phyloP scores from a whole-genome alignment of 2,329 filamentous ascomycete genomes.

The Anthostomella pinea region DNA sequence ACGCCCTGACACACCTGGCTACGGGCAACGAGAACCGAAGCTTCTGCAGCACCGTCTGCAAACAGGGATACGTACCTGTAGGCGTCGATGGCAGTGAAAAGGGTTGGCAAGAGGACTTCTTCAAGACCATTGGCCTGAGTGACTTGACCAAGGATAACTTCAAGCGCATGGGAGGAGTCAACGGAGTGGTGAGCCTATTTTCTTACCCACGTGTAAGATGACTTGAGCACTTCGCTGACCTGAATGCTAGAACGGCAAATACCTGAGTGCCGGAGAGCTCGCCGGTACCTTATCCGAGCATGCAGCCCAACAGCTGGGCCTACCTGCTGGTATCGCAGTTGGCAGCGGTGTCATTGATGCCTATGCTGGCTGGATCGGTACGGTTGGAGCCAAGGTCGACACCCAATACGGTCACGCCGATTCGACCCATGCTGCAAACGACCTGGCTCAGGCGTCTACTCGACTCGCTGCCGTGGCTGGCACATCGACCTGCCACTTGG shows the following conservation, averaged over 20 bases:
- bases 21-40: conserved; percentile 89
- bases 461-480: conserved; percentile 92
- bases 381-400: conserved; percentile 93
- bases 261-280: conserved; percentile 86
- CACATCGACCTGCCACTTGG: conserved; percentile 95
- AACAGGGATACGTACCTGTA: conserved; percentile 95
- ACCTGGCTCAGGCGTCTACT: conserved; percentile 88
- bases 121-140: conserved; percentile 78
- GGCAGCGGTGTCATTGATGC: conserved; percentile 97
- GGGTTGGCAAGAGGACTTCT: conserved; percentile 96
- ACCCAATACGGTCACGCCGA: conserved; percentile 67
- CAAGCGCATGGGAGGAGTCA: conserved; percentile 88
- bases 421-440: conserved; percentile 68
- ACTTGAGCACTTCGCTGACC: too few species aligned
- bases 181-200: conserved; percentile 79
- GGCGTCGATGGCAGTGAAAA: conserved; percentile 96
- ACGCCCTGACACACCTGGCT: conserved; percentile 90
- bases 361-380: conserved; percentile 98
- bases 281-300: conserved; percentile 82
- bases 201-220: conserved; percentile 13
- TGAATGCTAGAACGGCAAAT: conserved; percentile 78
- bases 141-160: conserved; percentile 85
- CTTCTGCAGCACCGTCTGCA: conserved; percentile 95
- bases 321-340: conserved; percentile 83
- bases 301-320: conserved; percentile 77